Percentiles rank a stretch among this genome's conserved stretches.
These are phyloP conservation scores for Barnettozyma populi DNA, from an alignment of 805 yeast genomes.

Conservation along the genomic window DNA sequence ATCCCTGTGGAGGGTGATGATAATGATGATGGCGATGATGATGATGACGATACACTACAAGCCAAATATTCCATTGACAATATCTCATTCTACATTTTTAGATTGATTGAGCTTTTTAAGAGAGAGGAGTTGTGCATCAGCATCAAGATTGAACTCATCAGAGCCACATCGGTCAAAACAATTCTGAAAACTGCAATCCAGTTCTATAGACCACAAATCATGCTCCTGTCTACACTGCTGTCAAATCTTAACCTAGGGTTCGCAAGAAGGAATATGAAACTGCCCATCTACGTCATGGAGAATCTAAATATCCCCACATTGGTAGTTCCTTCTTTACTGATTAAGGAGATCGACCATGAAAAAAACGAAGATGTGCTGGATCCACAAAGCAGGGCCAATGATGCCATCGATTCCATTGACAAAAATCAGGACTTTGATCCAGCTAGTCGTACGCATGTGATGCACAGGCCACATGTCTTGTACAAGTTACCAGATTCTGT, in stretches of 20 bases:
- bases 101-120: constrained; percentile 8
- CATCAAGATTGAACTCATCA: constrained; percentile 23
- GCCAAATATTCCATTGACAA: constrained; percentile 14
- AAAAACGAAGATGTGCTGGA: not conserved
- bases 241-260: constrained; percentile 10
- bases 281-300: constrained; percentile 17
- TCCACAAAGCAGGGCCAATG: not conserved
- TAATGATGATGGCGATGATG: constrained; percentile 10
- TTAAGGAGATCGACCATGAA: not conserved
- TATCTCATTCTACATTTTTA: constrained; percentile 13
- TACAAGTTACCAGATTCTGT: not conserved
- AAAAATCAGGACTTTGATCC: not conserved
- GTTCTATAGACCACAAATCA: constrained; percentile 19
- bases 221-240: constrained; percentile 15
- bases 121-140: constrained; percentile 16
- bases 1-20: constrained; percentile 16
- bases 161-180: constrained; percentile 10
- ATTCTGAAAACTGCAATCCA: constrained; percentile 15
- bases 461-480: not conserved
- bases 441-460: not conserved
- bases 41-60: constrained; percentile 12
- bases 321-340: constrained; percentile 17
- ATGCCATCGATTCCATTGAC: not conserved
- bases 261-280: constrained; percentile 6
- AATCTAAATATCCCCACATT: constrained; percentile 19